Evolutionary conservation across 495 filamentous ascomycete genomes (phyloP), one percentile per base, ranked within the genome.

Genomic region (Hyaloscypha finlandica): DNA sequence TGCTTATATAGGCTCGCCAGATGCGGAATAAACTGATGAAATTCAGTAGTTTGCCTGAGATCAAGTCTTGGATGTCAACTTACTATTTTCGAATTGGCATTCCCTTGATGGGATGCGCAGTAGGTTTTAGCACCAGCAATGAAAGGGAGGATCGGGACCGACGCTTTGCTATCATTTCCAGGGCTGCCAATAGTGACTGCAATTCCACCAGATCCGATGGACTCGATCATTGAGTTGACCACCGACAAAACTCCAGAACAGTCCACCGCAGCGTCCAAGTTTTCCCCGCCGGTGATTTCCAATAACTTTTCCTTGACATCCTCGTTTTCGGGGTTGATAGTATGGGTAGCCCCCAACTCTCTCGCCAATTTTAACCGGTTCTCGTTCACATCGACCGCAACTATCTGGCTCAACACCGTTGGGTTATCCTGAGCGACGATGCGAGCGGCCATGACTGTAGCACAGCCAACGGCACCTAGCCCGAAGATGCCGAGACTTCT

Each of bases 261-360:
- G 14, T 86, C 84, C 53, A 85, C 80, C 25, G 84, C 81, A 31
- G 78, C 72, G 66, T 86, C 81, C 45, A 78, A 81, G 2, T 79
- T 81, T 48, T 76, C 74, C 4, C 75, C 77, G 6, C 77, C 75
- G 0, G 79, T 83, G 29, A 81, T 61, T 14, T 73, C 73, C 52
- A 72, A 71, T 4, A 81, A 72, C 19, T 68, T 51, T 48, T 74
- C 71, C 53, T 74, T 68, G 3, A 74, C 75, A 33, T 75, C 68
- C 2, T 71, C 59, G 6, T 65, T 60, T 25, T 63, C 68, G 1
- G 70, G 71, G 25, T 76, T 74, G 20, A 79, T 71, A 8, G 74
- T 80, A 52, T 76, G 75, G 55, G 74, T 74, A 11, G 82, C 83
- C 0, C 83, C 83, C 12, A 84, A 62, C 8, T 60, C 61, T 56